Conservation (phyloP, 2,329 filamentous ascomycete genomes). For the Chalaropsis thielavioides region DNA sequence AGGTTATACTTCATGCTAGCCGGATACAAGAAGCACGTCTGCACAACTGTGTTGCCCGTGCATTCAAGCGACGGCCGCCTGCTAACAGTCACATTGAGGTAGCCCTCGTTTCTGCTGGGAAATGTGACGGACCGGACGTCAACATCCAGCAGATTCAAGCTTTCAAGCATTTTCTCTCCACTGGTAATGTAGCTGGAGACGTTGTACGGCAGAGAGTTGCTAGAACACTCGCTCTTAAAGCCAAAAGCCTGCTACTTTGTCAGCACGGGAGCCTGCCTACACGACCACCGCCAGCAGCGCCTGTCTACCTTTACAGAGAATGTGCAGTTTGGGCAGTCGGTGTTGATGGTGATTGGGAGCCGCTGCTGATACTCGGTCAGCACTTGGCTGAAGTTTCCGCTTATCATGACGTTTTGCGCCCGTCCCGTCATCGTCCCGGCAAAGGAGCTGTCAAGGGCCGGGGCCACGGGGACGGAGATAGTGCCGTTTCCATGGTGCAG, state of each 20-base stretch:
- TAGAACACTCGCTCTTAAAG: conserved; percentile 9
- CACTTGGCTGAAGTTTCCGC: conserved; percentile 15
- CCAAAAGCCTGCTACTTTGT: conserved; percentile 11
- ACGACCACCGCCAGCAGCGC: too few relatives aligned
- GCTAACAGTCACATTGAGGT: conserved; percentile 16
- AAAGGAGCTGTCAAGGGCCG: conserved; percentile 13
- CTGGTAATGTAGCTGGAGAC: conserved; percentile 4
- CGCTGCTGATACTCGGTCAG: conserved; percentile 16
- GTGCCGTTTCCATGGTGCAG: conserved; percentile 13
- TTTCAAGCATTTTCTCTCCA: neutral
- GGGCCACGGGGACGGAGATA: conserved; percentile 9
- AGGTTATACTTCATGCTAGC: conserved; percentile 15
- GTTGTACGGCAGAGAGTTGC: conserved; percentile 2
- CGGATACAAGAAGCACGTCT: conserved; percentile 15
- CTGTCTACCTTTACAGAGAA: conserved; percentile 9
- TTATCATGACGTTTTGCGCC: conserved; percentile 17
- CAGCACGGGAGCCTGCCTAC: neutral
- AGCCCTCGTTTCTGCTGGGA: conserved; percentile 5
- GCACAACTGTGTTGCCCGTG: conserved; percentile 9
- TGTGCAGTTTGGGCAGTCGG: conserved; percentile 17
- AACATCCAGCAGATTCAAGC: conserved; percentile 5
- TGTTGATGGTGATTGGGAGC: conserved; percentile 13
- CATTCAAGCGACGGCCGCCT: conserved; percentile 13
- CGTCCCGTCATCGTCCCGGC: conserved; percentile 13
- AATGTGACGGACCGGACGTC: neutral